These are phyloP conservation scores for Chimonanthus salicifolius DNA, from an alignment of 164 flowering plant species.

Conservation along the genomic window DNA sequence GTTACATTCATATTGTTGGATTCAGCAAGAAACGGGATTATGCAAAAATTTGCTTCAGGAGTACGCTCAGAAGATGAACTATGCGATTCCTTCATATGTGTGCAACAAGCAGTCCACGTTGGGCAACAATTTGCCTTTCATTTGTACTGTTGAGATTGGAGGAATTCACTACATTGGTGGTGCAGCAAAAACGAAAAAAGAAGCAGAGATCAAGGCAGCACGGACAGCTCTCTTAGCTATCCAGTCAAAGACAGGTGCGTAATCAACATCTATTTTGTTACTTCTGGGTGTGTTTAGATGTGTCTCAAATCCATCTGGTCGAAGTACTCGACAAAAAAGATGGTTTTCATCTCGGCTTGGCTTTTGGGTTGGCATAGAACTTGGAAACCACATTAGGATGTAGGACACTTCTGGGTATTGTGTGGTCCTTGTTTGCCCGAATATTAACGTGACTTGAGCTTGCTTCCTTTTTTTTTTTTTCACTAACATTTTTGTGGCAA, in stretches of 20 bases:
- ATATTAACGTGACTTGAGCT: too few relatives aligned
- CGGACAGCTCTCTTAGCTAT: constrained; percentile 84
- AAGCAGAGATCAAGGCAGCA: constrained; percentile 98
- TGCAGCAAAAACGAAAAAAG: constrained; percentile 77
- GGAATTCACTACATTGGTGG: constrained; percentile 82
- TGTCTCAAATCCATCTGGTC: neutral
- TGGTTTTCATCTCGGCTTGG: neutral
- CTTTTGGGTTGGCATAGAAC: neutral
- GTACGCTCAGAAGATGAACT: constrained; percentile 91
- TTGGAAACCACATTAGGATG: neutral
- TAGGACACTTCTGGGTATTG: too few relatives aligned
- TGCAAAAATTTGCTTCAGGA: constrained; percentile 96
- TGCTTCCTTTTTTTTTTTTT: too few relatives aligned
- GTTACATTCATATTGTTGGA: neutral
- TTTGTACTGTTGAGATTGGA: constrained; percentile 81
- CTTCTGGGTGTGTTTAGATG: neutral
- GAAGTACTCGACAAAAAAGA: neutral
- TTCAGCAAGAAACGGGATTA: constrained; percentile 85
- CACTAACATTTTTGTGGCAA: too few relatives aligned
- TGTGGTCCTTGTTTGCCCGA: too few relatives aligned
- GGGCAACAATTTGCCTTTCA: constrained; percentile 25
- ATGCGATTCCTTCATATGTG: constrained; percentile 74
- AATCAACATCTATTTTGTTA: neutral
- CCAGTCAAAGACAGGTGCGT: constrained; percentile 26
- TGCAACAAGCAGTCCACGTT: constrained; percentile 41